These are phyloP conservation scores for Cercospora sojina DNA, from an alignment of 2,329 filamentous ascomycete genomes.

Conservation along the genomic window DNA sequence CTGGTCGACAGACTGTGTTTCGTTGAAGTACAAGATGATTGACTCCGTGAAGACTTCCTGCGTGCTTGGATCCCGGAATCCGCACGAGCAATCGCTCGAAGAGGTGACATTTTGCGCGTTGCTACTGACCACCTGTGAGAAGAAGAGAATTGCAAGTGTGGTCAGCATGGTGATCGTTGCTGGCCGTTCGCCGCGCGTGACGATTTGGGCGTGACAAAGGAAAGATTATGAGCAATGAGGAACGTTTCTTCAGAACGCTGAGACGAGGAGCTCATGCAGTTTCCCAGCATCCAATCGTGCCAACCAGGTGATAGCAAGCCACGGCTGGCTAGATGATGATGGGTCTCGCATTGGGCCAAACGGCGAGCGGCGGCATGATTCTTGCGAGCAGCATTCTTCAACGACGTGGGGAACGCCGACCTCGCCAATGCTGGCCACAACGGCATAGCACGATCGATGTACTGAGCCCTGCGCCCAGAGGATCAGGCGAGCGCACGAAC, in stretches of 20 bases:
- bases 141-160: conserved; percentile 7
- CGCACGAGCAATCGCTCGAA: conserved; percentile 45
- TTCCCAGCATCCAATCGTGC: not conserved
- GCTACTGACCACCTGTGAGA: conserved; percentile 16
- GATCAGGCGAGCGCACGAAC: not conserved
- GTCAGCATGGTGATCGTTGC: conserved; percentile 15
- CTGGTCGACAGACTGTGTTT: conserved; percentile 41
- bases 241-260: not conserved
- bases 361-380: not conserved
- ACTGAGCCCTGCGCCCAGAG: not conserved
- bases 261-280: not conserved
- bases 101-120: conserved; percentile 21
- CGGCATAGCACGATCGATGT: not conserved
- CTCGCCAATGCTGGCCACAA: not conserved
- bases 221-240: not conserved
- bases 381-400: not conserved
- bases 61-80: conserved; percentile 45
- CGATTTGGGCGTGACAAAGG: not conserved
- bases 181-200: not conserved
- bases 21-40: conserved; percentile 54
- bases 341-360: not conserved
- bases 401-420: not conserved
- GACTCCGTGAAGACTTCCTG: conserved; percentile 48
- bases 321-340: not conserved
- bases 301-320: not conserved